Base-by-base conservation (phyloP, 768 basidiomycete species). In the Hydnum rufescens region DNA sequence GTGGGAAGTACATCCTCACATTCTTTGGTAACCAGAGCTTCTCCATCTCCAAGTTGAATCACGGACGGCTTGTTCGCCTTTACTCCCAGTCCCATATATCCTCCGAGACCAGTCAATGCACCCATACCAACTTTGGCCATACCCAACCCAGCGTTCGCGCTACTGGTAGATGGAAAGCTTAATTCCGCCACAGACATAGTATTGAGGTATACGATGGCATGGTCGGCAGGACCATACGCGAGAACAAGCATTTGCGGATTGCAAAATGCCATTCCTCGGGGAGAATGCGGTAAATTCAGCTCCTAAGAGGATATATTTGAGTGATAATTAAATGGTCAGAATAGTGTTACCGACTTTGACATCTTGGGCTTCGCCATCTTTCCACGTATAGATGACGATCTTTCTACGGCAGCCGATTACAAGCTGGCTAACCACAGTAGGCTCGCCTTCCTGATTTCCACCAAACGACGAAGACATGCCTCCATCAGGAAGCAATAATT, bases 401-500 rank as follows among this genome's bases (percentile, higher is more conserved):
- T 80, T 87, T 57, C 88, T 73, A 56, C 82, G 68, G 62, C 92
- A 95, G 26, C 90, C 93, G 3, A 95, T 72, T 8, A 86, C 71
- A 16, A 99, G 71, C 52, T 74, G 72, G 0, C 88, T 88, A n/a
- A 85, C 68, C 23, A 80, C 64, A 2, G 71, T 72, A 31, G 84
- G 78, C 30, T 82, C 77, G 5, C 73, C 67, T 28, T 70, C 70
- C 1, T 64, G 53, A 54, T 22, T 46, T 58, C 19, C 64, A 36
- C 13, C 19, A n/a, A 42, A 6, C 18, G 4, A 6, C 13, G 53
- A 3, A 16, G 22, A 30, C 4, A 31, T 5, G 55, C 53, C 30
- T 4, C 53, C 31, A 23, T 52, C 55, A n/a, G n/a, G n/a, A n/a
- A n/a, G n/a, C 3, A 66, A 51, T 53, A 75, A 65, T 54, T 77